Base-by-base conservation (phyloP, 441 rosid species). In the Corymbia citriodora region DNA sequence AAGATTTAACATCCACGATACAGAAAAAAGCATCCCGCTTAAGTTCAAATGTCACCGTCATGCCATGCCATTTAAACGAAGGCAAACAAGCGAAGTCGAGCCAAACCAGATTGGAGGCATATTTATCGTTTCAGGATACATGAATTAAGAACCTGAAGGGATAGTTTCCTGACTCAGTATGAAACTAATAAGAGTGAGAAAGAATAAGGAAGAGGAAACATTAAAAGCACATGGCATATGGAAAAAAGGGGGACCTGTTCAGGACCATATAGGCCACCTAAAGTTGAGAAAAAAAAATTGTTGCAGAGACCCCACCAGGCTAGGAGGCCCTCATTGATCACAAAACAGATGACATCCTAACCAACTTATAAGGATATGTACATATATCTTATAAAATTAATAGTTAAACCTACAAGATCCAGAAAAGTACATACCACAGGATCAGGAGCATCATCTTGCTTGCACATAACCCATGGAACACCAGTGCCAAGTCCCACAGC, bases 401-500 rank as follows among this genome's bases (percentile, higher is more conserved):
- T 31, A 68, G 79, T 31, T 68, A 53, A 55, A 87, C 48, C n/a
- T 55, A 55, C 48, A 40, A 36, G 55, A 33, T 33, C 29, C 36
- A 70, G 18, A 61, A 89, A 83, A 89, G 74, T 90, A 79, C 93
- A 85, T 92, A 95, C 97, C 91, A 95, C 90, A 45, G 96, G 95
- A 87, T 94, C 94, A 70, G 96, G 96, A 63, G 95, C 97, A 91
- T 95, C 95, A 0, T 92, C 91, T 92, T 95, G 96, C 93, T 95
- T 95, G 96, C 97, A 95, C 97, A 95, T 95, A 86, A 94, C 88
- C 97, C 96, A 95, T 63, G 97, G 97, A 31, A 95, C 97, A 33
- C 93, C 93, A 18, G 94, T 95, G 81, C 87, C 59, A 8, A 95
- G 94, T 82, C 94, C 93, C 89, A 94, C 91, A 19, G 97, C 97